Evolutionary conservation across 768 basidiomycete species (phyloP).

Genomic region (Rhodosporidiobolus sp.): DNA sequence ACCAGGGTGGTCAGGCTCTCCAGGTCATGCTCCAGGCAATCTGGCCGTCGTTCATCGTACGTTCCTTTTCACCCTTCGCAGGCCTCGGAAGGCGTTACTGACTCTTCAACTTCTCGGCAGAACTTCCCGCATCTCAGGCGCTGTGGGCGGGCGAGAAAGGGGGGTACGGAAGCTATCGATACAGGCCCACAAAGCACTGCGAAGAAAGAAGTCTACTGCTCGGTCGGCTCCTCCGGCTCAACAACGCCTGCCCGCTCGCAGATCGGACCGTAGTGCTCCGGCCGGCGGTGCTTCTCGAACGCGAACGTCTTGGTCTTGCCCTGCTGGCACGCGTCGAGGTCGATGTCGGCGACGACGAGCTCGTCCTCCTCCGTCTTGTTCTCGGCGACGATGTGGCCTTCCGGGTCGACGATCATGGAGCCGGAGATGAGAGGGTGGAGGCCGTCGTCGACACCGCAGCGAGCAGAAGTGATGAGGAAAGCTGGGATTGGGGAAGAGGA

Average conservation of each 20-base stretch:
- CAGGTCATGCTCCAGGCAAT: slow-evolving; percentile 37
- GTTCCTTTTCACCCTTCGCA: not conserved
- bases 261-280: slow-evolving; percentile 46
- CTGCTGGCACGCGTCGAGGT: slow-evolving; percentile 47
- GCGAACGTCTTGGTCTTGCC: slow-evolving; percentile 49
- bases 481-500: slow-evolving; percentile 25
- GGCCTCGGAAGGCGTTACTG: slow-evolving; percentile 23
- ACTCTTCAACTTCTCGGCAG: not conserved
- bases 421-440: slow-evolving; percentile 46
- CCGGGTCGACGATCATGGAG: slow-evolving; percentile 47
- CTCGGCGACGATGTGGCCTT: slow-evolving; percentile 48
- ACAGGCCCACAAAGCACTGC: too few relatives aligned
- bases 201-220: not conserved
- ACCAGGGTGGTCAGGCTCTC: slow-evolving; percentile 37
- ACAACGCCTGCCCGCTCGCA: slow-evolving; percentile 43
- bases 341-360: slow-evolving; percentile 45
- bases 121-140: too few relatives aligned
- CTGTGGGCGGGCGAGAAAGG: too few relatives aligned
- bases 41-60: slow-evolving; percentile 35
- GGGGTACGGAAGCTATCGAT: too few relatives aligned
- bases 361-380: slow-evolving; percentile 47
- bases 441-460: slow-evolving; percentile 46
- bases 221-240: slow-evolving; percentile 35
- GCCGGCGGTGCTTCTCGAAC: slow-evolving; percentile 46
- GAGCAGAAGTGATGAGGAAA: slow-evolving; percentile 47